Percentiles rank a stretch among this genome's conserved stretches.
These are phyloP conservation scores for Coniochaeta prunicola DNA, from an alignment of 2,329 filamentous ascomycete species.

Conservation along the genomic window DNA sequence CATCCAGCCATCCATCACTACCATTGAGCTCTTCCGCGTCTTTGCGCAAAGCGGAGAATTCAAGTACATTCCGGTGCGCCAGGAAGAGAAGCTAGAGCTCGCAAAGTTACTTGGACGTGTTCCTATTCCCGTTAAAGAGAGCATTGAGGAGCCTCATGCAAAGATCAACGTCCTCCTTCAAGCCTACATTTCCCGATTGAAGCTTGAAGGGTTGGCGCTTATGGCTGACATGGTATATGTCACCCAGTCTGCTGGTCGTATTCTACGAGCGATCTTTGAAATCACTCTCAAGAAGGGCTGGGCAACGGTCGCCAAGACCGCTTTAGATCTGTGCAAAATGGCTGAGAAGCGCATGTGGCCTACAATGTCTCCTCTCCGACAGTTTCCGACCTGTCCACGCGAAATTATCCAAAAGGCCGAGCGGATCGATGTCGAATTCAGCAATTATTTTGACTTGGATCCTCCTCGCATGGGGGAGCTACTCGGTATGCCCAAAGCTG, in stretches of 20 bases:
- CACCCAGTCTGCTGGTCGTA: constrained; percentile 94
- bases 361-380: constrained; percentile 91
- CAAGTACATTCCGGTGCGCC: constrained; percentile 96
- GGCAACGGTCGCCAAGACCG: constrained; percentile 86
- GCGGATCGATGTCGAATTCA: constrained; percentile 89
- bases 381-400: constrained; percentile 74
- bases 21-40: constrained; percentile 92
- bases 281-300: constrained; percentile 97
- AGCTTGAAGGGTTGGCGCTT: constrained; percentile 84
- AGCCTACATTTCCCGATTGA: constrained; percentile 91
- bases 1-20: constrained; percentile 85
- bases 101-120: constrained; percentile 85
- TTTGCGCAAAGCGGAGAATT: constrained; percentile 97
- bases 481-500: constrained; percentile 81
- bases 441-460: constrained; percentile 91
- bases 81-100: constrained; percentile 95
- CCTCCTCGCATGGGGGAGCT: constrained; percentile 94
- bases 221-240: constrained; percentile 99
- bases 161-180: constrained; percentile 98
- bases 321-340: constrained; percentile 95
- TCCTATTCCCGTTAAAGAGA: constrained; percentile 94
- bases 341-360: constrained; percentile 99
- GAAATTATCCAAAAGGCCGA: constrained; percentile 91
- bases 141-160: constrained; percentile 90
- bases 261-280: constrained; percentile 91